Evolutionary conservation across 441 rosid genomes (phyloP), one percentile per base, ranked within the genome.

Genomic region (Brassica balearica): DNA sequence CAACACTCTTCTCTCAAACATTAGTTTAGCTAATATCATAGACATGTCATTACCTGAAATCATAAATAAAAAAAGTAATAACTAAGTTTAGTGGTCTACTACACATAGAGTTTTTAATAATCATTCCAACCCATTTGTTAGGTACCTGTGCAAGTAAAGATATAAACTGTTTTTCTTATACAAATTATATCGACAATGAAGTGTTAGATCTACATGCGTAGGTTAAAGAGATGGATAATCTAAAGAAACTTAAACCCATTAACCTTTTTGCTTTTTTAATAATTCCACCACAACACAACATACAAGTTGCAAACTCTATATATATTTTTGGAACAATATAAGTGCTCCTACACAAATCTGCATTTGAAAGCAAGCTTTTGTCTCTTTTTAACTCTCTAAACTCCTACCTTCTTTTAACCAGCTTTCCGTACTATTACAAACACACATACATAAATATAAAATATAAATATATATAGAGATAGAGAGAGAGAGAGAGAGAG

Each of bases 321-420:
- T 58, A 29, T 79, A 69, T 64, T 71, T 46, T 69, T 27, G 15
- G 66, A 55, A 75, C 55, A 17, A 65, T 43, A 32, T n/a, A 19
- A 67, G 58, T 74, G 48, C 72, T 69, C 65, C 79, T 80, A 80
- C 51, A 71, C 59, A 58, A 56, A 58, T 80, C 69, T 75, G 73
- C 80, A 76, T 75, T 51, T 76, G 83, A 80, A 80, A 76, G 80
- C 83, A 80, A 80, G 60, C 73, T 66, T 80, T 80, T 80, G 80
- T 80, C 80, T 80, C 74, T 80, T 80, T 80, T 75, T 59, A 80
- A 75, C 80, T 75, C 77, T 68, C 65, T 62, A 12, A 65, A 80
- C 79, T 79, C 68, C 58, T 65, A 80, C 77, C 69, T 80, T 74
- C 56, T 65, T 79, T 75, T 75, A 43, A 75, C 83, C 80, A 80